Evolutionary conservation across 1,284 basidiomycete species (phyloP), one percentile per base, ranked within the genome.

Genomic region (Phaffia rhodozyma): DNA sequence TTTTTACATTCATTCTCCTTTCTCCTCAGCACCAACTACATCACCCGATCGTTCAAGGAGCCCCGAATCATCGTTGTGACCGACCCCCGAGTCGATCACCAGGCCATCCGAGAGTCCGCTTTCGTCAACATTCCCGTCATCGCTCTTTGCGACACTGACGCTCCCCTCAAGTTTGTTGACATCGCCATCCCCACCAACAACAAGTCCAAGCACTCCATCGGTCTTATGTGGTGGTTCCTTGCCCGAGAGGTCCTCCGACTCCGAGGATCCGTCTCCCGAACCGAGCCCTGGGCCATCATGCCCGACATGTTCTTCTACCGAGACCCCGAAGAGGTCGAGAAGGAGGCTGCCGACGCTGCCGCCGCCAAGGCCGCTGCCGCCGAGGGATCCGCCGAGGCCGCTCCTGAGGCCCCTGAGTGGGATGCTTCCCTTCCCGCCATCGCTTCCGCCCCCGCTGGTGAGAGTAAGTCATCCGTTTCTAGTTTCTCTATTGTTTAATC

Each of bases 221-320:
- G 94, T 83, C 85, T 98, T 69, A 83, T 97, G 73, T 98, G 96
- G 96, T 98, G 93, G 92, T 79, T 98, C 72, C 89, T 98, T 74
- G 90, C 89, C 77, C 89, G 94, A 73, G 94, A 98, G 78, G 91
- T 97, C 73, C 87, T 98, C 77, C 87, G 94, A 75, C 83, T 98
- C 74, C 86, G 91, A 69, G 96, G 94, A 67, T 86, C 87, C 67
- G 85, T 97, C 76, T 86, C 91, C 69, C 85, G 93, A 72, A 86
- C 89, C 59, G 78, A 84, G 69, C 89, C 93, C 70, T 97, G 94
- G 91, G 87, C 86, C 76, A 87, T 96, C 76, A 97, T 98, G 87
- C 91, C 94, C 72, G 94, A 97, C 81, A 92, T 97, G 90, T 97
- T 97, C 91, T 97, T 97, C 87, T 98, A 97, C 86, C 91, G 94